Evolutionary conservation across 768 basidiomycete species (phyloP).

Genomic region (Suillus cothurnatus): DNA sequence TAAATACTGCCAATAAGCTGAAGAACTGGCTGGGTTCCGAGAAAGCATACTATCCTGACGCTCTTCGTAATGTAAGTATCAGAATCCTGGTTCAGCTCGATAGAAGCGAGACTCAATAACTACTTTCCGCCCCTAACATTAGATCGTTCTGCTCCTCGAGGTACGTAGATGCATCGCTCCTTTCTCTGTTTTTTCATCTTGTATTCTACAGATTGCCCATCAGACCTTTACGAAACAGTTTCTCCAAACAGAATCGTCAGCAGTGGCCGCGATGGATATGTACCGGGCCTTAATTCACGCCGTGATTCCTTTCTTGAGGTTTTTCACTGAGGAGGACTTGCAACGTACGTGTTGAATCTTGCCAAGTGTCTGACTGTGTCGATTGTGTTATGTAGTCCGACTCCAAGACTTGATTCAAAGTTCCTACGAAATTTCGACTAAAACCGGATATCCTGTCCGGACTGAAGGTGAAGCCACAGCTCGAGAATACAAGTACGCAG

Average conservation of each 20-base stretch:
- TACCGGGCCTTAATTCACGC: slow-evolving; percentile 17
- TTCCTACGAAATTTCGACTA: background rate
- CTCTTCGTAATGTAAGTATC: slow-evolving; percentile 47
- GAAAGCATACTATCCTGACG: slow-evolving; percentile 54
- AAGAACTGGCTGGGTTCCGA: slow-evolving; percentile 46
- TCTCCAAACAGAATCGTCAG: slow-evolving; percentile 8
- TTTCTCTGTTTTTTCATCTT: slow-evolving; percentile 29
- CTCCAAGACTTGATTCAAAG: background rate
- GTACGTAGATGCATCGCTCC: slow-evolving; percentile 33
- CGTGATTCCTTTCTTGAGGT: slow-evolving; percentile 22
- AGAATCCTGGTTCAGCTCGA: slow-evolving; percentile 10
- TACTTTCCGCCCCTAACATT: slow-evolving; percentile 6
- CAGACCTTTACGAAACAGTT: slow-evolving; percentile 18
- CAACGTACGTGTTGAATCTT: slow-evolving; percentile 18
- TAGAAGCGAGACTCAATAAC: slow-evolving; percentile 2
- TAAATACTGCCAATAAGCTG: slow-evolving; percentile 37
- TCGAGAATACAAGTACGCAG: background rate
- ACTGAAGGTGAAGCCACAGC: background rate
- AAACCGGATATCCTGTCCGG: background rate
- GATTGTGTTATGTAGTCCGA: background rate
- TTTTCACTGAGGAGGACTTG: slow-evolving; percentile 26
- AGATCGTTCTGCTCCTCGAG: slow-evolving; percentile 55
- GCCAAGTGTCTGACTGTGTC: background rate
- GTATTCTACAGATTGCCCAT: slow-evolving; percentile 27
- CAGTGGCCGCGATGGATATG: slow-evolving; percentile 5